phyloP scores from a whole-genome alignment of 495 filamentous ascomycete species.

The Oleoguttula mirabilis region DNA sequence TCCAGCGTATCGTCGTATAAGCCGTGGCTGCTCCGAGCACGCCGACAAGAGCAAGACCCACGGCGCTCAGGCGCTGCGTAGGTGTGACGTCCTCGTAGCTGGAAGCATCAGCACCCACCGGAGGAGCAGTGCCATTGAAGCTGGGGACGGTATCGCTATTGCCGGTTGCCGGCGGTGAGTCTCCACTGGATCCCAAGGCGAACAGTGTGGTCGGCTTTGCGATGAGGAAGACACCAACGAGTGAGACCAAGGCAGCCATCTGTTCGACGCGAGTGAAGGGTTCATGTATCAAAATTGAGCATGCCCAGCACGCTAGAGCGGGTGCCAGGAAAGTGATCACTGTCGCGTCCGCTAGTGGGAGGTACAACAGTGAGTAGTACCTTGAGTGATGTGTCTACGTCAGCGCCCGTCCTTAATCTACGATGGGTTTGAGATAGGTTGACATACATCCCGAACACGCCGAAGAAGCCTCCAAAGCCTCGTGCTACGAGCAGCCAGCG shows the following conservation, averaged over 20 bases:
- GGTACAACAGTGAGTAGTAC: constrained; percentile 69
- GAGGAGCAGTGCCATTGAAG: constrained; percentile 20
- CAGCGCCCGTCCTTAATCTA: not conserved
- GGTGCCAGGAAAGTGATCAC: constrained; percentile 88
- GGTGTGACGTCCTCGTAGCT: constrained; percentile 39
- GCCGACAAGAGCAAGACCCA: constrained; percentile 62
- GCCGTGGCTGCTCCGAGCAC: constrained; percentile 70
- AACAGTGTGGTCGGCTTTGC: constrained; percentile 57
- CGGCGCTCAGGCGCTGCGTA: constrained; percentile 57
- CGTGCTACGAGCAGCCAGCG: constrained; percentile 54
- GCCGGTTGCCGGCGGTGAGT: constrained; percentile 20
- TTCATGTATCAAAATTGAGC: constrained; percentile 61
- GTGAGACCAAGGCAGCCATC: constrained; percentile 59
- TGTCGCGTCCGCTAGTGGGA: constrained; percentile 80
- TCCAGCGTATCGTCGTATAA: constrained; percentile 71
- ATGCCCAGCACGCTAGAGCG: constrained; percentile 68
- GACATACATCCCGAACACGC: constrained; percentile 68
- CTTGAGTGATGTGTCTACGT: too few species aligned
- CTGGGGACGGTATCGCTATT: constrained; percentile 29
- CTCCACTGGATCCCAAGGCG: constrained; percentile 10
- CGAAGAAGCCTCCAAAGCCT: constrained; percentile 71
- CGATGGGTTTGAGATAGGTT: constrained; percentile 20
- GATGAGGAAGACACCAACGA: constrained; percentile 75
- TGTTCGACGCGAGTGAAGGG: constrained; percentile 71
- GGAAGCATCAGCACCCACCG: constrained; percentile 18